Evolutionary conservation across 768 basidiomycete species (phyloP).

Genomic region (Dictyophora rubrovolvata): DNA sequence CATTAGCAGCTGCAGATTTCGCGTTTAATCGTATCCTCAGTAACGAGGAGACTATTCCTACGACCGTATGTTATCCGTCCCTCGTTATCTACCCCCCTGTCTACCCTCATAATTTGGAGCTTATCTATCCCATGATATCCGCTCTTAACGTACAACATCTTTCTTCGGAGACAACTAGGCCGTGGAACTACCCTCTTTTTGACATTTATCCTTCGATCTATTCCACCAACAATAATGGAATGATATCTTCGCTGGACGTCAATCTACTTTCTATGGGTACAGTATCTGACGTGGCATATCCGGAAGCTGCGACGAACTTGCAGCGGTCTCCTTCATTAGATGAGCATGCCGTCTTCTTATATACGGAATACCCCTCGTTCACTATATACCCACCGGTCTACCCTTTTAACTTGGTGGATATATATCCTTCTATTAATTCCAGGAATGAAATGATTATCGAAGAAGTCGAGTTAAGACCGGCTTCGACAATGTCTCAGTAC

Average conservation of each 20-base stretch:
- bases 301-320: constrained; percentile 3
- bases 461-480: background rate
- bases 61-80: constrained; percentile 28
- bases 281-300: constrained; percentile 15
- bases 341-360: background rate
- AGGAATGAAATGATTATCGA: background rate
- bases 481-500: constrained; percentile 22
- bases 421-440: constrained; percentile 24
- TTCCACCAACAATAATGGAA: background rate
- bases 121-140: background rate
- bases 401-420: constrained; percentile 27
- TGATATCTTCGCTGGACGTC: background rate
- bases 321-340: background rate
- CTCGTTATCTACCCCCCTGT: constrained; percentile 31
- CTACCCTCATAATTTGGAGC: constrained; percentile 2
- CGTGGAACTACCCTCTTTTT: constrained; percentile 10
- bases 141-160: background rate
- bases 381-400: constrained; percentile 22
- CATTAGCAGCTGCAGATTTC: background rate
- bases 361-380: background rate
- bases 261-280: background rate
- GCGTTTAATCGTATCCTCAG: too few species aligned
- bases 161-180: background rate
- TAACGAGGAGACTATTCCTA: background rate
- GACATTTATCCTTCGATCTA: constrained; percentile 10